phyloP scores from a whole-genome alignment of 441 rosid species.

The Rhodomyrtus psidioides region DNA sequence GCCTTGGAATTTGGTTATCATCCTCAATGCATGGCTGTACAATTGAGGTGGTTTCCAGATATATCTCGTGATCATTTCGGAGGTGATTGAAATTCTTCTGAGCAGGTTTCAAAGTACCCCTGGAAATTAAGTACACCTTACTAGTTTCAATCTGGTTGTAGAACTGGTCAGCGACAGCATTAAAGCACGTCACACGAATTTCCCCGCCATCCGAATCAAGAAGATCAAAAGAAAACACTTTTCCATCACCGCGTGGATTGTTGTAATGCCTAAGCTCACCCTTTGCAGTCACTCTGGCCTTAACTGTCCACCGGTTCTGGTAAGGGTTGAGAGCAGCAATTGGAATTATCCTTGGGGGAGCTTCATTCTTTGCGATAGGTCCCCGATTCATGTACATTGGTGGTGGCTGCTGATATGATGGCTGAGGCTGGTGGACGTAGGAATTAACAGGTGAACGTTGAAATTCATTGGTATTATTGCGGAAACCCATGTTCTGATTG shows the following conservation, averaged over 20 bases:
- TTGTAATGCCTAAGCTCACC: constrained; percentile 61
- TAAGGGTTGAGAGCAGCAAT: constrained; percentile 78
- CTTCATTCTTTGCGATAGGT: constrained; percentile 58
- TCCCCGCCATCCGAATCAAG: constrained; percentile 89
- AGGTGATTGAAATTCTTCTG: constrained; percentile 79
- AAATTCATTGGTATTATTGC: constrained; percentile 29
- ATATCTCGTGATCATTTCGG: constrained; percentile 61
- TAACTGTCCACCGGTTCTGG: constrained; percentile 78
- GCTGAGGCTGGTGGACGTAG: constrained; percentile 21
- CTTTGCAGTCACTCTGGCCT: constrained; percentile 82
- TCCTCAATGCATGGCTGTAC: constrained; percentile 64
- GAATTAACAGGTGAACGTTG: constrained; percentile 20
- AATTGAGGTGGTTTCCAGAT: constrained; percentile 43
- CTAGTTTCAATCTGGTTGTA: constrained; percentile 69
- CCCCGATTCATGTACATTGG: constrained; percentile 57
- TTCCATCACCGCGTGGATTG: constrained; percentile 75
- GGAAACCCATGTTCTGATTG: constrained; percentile 25
- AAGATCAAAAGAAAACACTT: constrained; percentile 81
- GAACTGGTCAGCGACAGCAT: constrained; percentile 75
- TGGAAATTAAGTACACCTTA: constrained; percentile 43
- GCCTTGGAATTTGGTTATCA: constrained; percentile 54
- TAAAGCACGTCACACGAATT: constrained; percentile 87
- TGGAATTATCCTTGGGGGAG: constrained; percentile 56
- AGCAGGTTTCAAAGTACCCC: constrained; percentile 59
- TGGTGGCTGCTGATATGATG: constrained; percentile 40